These are phyloP conservation scores for Raphanus hybrid DNA, from an alignment of 441 rosid genomes.

Conservation along the genomic window DNA sequence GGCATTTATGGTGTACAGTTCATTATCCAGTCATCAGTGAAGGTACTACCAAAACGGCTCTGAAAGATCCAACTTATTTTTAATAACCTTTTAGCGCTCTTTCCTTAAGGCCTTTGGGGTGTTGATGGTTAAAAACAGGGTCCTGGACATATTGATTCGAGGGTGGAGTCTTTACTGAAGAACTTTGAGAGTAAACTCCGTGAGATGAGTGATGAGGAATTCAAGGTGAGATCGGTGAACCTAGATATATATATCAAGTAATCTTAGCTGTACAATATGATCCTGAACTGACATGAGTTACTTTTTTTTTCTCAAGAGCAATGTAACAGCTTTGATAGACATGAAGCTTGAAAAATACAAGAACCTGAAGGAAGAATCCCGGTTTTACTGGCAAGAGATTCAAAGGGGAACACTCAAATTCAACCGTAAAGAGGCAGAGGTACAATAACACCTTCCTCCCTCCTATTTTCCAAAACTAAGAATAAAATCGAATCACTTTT, in stretches of 20 bases:
- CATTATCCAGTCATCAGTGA: constrained; percentile 78
- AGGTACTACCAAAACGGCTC: constrained; percentile 45
- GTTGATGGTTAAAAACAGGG: constrained; percentile 48
- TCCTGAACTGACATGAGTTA: constrained; percentile 15
- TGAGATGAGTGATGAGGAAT: constrained; percentile 77
- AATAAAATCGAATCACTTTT: too few relatives aligned
- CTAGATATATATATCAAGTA: too few relatives aligned
- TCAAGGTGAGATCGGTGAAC: constrained; percentile 62
- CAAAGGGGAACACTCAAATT: constrained; percentile 72
- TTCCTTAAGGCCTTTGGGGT: not conserved
- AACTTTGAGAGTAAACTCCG: constrained; percentile 65
- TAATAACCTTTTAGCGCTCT: too few relatives aligned
- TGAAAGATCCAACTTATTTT: too few relatives aligned
- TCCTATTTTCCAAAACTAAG: too few relatives aligned
- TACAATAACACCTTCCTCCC: too few relatives aligned
- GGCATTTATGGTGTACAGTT: constrained; percentile 78
- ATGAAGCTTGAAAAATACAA: constrained; percentile 93
- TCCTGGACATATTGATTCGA: constrained; percentile 72
- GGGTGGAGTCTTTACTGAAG: constrained; percentile 75
- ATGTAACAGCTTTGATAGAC: constrained; percentile 78
- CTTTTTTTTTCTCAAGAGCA: constrained; percentile 55
- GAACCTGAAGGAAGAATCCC: constrained; percentile 77
- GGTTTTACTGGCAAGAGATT: constrained; percentile 75
- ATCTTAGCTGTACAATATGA: constrained; percentile 28
- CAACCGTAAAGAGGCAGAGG: constrained; percentile 81